Base-by-base conservation (phyloP, 2,329 filamentous ascomycete genomes). In the Talaromyces sp. region DNA sequence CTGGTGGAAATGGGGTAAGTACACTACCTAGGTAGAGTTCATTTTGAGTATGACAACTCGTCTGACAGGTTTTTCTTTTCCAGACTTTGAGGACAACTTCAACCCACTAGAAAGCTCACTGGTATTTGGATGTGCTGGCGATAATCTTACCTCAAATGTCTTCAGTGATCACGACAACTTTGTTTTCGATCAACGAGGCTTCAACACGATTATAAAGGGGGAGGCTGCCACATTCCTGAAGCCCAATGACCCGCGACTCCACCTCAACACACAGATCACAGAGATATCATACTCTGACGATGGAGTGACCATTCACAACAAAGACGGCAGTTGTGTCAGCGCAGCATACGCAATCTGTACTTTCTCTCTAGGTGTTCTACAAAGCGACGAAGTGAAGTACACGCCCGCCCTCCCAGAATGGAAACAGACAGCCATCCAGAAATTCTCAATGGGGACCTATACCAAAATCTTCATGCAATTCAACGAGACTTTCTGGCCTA, bases 391-490 rank as follows among this genome's bases (percentile, higher is more conserved):
- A 0, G 79, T 89, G 1, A 67, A 70, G 0, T 90, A 89, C 64
- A 65, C 75, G 7, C 86, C 87, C 0, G 60, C 72, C 5, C 73
- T 89, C 0, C 87, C 87, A 0, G 68, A 68, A 2, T 89, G 86
- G 86, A 89, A 90, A 68, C 75, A 79, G 13, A 78, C 77, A 2
- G 82, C 84, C 0, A 86, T 89, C 48, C 78, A 82, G 3, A 83
- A 80, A 36, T 88, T 88, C 66, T 75, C 78, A 55, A 88, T 89
- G 82, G 86, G 83, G 5, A 88, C 85, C 0, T 90, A 89, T 70
- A 89, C 86, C 49, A 90, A 90, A 66, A 82, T 89, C 55, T 89
- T 89, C 70, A 73, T 87, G 56, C 86, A 88, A 57, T 89, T 89
- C 70, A 74, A 85, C 54, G 75, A 85, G 49, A 81, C 83, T 0